Base-by-base conservation (phyloP, 148 eudicot genomes). In the Silene latifolia region DNA sequence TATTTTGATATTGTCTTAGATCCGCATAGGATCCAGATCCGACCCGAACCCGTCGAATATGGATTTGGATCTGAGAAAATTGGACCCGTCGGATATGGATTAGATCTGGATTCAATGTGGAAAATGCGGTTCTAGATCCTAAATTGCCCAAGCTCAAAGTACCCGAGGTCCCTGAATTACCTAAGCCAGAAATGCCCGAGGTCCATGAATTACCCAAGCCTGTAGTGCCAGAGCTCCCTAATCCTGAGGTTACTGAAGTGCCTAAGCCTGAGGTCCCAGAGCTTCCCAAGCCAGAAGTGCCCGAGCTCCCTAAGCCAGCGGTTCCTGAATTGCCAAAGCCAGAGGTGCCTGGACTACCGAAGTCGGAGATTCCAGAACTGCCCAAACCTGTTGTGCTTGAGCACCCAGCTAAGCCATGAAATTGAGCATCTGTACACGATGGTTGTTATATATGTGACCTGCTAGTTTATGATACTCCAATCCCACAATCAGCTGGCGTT, bases 381-480 rank as follows among this genome's bases (percentile, higher is more conserved):
- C 68, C 69, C 8, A 62, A 74, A 12, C 71, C 75, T 12, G 21
- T 14, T 1, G 51, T 27, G 42, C 76, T 76, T 5, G 72, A 78
- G 19, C 67, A 44, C 67, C 78, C 72, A 19, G 44, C 71, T 64
- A 51, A 64, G 48, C 77, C 77, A 18, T 74, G 71, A 74, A 67
- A 46, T 9, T 10, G 44, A 44, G 11, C 61, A 48, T 4, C 12
- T 0, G 14, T 48, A 48, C 14, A 48, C 14, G 12, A 48, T 2
- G 56, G 56, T 3, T 12, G 8, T 51, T 9, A 51, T 51, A 51
- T 13, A 51, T 51, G 56, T 51, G 56, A 51, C 17, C 56, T 13
- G 17, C 56, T 14, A 15, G 18, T 51, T 51, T 51, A 51, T 11
- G 18, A 13, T 51, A 18, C 56, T 13, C 18, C 12, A 51, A 51